Evolutionary conservation across 345 rosid species (phyloP).

Genomic region (Dovyalis caffra): DNA sequence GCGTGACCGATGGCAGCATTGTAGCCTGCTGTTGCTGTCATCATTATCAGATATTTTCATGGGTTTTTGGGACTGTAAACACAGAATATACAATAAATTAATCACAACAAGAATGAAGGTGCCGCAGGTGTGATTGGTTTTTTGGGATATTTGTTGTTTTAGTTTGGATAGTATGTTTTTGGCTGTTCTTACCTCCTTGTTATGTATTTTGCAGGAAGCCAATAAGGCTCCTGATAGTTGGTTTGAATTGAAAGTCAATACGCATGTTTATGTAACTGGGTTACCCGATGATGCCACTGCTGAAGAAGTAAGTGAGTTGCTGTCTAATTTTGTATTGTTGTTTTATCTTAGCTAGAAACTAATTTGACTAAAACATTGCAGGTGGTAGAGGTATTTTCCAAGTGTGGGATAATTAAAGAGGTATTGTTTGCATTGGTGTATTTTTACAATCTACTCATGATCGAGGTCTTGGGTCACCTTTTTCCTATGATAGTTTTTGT

Average conservation of each 20-base stretch:
- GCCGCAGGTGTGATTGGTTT: background rate
- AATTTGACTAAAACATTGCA: conserved; percentile 36
- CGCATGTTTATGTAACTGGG: conserved; percentile 90
- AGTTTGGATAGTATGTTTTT: background rate
- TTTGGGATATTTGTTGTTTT: background rate
- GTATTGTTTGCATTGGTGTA: conserved; percentile 32
- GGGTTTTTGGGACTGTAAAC: background rate
- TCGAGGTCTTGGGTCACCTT: background rate
- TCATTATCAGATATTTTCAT: background rate
- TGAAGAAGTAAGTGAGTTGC: conserved; percentile 70
- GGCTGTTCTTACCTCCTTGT: background rate
- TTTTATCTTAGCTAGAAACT: conserved; percentile 23
- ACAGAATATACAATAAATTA: background rate
- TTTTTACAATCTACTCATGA: background rate
- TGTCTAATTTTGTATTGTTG: conserved; percentile 11
- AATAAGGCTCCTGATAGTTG: conserved; percentile 93
- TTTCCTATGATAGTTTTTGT: background rate
- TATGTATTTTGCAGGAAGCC: conserved; percentile 62
- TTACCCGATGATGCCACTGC: conserved; percentile 83
- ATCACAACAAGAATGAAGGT: background rate
- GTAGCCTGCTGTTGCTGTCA: background rate
- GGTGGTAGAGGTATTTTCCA: conserved; percentile 88
- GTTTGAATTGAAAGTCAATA: conserved; percentile 97
- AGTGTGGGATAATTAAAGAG: conserved; percentile 98
- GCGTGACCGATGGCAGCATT: background rate